phyloP scores from a whole-genome alignment of 2,329 filamentous ascomycete genomes.

The Phoma sp. region DNA sequence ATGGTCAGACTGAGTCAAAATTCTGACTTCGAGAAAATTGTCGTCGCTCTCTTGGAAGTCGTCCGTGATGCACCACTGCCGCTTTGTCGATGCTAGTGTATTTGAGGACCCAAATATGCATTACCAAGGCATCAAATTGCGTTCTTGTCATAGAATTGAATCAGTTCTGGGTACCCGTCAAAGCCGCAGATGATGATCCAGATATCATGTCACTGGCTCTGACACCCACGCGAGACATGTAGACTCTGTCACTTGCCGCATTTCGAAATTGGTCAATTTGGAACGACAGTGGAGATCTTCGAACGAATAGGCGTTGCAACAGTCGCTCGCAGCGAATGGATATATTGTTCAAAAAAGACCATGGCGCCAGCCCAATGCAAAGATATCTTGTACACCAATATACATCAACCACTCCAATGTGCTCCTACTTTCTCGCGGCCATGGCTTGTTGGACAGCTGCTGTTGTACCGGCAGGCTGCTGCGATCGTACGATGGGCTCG shows the following conservation, averaged over 20 bases:
- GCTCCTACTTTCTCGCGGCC: slow-evolving; percentile 35
- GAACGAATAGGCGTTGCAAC: neutral
- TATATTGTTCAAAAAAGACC: slow-evolving; percentile 27
- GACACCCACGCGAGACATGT: neutral
- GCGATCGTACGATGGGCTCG: slow-evolving; percentile 62
- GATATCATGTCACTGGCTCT: too few relatives aligned
- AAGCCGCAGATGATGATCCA: neutral
- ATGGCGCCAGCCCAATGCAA: slow-evolving; percentile 42
- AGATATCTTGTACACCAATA: slow-evolving; percentile 36
- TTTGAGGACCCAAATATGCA: too few relatives aligned
- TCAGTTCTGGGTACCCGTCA: neutral
- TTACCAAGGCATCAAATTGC: too few relatives aligned
- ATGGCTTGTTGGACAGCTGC: slow-evolving; percentile 42
- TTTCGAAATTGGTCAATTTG: too few relatives aligned
- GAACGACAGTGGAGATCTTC: neutral
- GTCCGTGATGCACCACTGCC: too few relatives aligned
- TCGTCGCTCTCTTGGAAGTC: too few relatives aligned
- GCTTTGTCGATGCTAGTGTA: too few relatives aligned
- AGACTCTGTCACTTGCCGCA: neutral
- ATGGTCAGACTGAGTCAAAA: too few relatives aligned
- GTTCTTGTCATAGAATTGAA: too few relatives aligned
- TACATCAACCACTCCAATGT: slow-evolving; percentile 18
- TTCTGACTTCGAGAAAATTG: too few relatives aligned
- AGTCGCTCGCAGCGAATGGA: slow-evolving; percentile 14
- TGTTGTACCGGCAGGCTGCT: slow-evolving; percentile 35